Conservation (phyloP, 345 rosid species). For the Fremontodendron californicum region DNA sequence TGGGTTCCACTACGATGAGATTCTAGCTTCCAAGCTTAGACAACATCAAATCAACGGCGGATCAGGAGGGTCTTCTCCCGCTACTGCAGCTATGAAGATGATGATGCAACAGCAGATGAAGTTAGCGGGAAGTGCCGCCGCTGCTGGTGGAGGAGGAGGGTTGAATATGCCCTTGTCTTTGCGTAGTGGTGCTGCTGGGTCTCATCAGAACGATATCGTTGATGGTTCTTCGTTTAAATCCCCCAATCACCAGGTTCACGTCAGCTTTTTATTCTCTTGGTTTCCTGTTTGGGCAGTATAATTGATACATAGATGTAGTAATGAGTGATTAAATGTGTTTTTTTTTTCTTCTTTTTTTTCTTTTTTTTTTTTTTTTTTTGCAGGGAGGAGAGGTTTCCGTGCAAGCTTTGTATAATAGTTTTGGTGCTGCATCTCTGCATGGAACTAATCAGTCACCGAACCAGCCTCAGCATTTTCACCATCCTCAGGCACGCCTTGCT, state of each 20-base stretch:
- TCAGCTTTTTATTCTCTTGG: not conserved
- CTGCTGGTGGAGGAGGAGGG: conserved; percentile 8
- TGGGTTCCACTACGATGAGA: conserved; percentile 41
- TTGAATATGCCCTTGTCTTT: conserved; percentile 27
- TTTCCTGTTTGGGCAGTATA: not conserved
- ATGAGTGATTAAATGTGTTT: not conserved
- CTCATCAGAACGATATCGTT: conserved; percentile 36
- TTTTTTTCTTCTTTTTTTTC: no score
- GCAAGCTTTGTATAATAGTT: conserved; percentile 54
- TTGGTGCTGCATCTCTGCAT: conserved; percentile 51
- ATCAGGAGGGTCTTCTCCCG: conserved; percentile 4
- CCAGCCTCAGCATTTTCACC: conserved; percentile 52
- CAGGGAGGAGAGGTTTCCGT: conserved; percentile 46
- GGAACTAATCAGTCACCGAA: conserved; percentile 30
- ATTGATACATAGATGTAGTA: not conserved
- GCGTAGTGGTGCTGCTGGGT: not conserved
- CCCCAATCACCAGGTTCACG: conserved; percentile 32
- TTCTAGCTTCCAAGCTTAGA: conserved; percentile 37
- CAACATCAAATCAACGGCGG: conserved; percentile 51
- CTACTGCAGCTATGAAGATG: conserved; percentile 37
- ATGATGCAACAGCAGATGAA: conserved; percentile 54
- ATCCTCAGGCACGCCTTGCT: conserved; percentile 35
- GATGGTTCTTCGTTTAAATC: conserved; percentile 43
- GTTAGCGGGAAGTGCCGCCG: conserved; percentile 36
- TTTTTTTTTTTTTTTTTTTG: no score